Conservation (phyloP, 2,329 filamentous ascomycete species). For the Stagonosporopsis cucurbitacearum region DNA sequence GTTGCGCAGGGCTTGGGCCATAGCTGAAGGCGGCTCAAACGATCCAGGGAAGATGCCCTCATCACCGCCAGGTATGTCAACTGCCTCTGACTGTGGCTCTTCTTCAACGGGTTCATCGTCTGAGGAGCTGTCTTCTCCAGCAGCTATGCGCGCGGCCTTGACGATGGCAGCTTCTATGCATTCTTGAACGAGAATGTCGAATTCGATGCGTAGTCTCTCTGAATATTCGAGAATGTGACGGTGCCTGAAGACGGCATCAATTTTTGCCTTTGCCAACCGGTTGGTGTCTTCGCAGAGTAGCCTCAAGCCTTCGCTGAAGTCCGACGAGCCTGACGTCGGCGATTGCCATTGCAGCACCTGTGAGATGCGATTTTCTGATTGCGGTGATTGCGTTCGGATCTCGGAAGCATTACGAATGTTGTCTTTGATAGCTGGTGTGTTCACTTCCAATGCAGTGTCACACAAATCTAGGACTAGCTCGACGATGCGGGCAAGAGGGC, state of each 20-base stretch:
- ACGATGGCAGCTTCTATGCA: constrained; percentile 91
- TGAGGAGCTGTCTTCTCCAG: constrained; percentile 83
- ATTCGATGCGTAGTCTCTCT: constrained; percentile 92
- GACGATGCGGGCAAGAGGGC: constrained; percentile 90
- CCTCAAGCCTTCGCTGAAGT: constrained; percentile 90
- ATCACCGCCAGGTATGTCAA: constrained; percentile 52
- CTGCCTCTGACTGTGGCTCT: constrained; percentile 49
- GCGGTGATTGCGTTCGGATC: constrained; percentile 89
- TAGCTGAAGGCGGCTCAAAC: constrained; percentile 63
- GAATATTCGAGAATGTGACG: constrained; percentile 94
- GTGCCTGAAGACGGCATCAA: constrained; percentile 91
- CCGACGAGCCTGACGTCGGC: constrained; percentile 85
- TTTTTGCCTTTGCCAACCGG: constrained; percentile 81
- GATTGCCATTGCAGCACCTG: constrained; percentile 98
- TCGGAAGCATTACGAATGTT: constrained; percentile 69
- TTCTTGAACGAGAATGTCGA: constrained; percentile 89
- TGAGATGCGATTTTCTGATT: constrained; percentile 92
- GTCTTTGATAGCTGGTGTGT: constrained; percentile 91
- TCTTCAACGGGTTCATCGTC: constrained; percentile 56
- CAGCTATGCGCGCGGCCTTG: constrained; percentile 87
- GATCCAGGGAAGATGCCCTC: constrained; percentile 67
- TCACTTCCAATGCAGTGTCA: constrained; percentile 94
- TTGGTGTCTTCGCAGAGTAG: constrained; percentile 90
- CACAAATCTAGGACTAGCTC: constrained; percentile 94
- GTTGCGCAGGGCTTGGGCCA: constrained; percentile 63